Conservation (phyloP, 345 rosid species). For the Lepidium didymum region DNA sequence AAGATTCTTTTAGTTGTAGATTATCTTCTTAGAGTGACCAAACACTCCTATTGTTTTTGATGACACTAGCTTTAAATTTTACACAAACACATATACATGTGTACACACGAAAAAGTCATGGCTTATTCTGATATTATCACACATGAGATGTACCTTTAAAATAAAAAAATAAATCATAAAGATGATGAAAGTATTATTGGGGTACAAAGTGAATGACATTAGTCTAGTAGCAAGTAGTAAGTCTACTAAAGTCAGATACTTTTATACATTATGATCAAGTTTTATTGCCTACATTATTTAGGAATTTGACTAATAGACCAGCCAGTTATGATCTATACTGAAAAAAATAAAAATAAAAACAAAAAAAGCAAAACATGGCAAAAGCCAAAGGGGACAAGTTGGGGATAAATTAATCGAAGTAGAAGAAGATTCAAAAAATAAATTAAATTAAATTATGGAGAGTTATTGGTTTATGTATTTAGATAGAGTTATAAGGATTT, state of each 20-base stretch:
- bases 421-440: neutral
- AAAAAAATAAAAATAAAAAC: too few species aligned
- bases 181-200: neutral
- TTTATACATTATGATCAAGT: too few species aligned
- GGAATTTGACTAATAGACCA: too few species aligned
- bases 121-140: neutral
- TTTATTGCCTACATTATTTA: too few species aligned
- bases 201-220: too few species aligned
- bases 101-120: neutral
- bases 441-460: conserved; percentile 13
- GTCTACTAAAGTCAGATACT: too few species aligned
- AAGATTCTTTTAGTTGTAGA: neutral
- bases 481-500: too few species aligned
- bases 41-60: neutral
- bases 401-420: conserved; percentile 9
- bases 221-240: too few species aligned
- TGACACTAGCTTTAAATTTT: neutral
- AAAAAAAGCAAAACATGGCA: conserved; percentile 22
- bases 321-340: too few species aligned
- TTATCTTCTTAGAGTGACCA: neutral
- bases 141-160: neutral
- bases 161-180: neutral
- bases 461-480: too few species aligned
- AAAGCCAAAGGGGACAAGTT: conserved; percentile 16
- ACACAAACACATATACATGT: conserved; percentile 2